phyloP scores from a whole-genome alignment of 495 filamentous ascomycete genomes.

The Clohesyomyces aquaticus region DNA sequence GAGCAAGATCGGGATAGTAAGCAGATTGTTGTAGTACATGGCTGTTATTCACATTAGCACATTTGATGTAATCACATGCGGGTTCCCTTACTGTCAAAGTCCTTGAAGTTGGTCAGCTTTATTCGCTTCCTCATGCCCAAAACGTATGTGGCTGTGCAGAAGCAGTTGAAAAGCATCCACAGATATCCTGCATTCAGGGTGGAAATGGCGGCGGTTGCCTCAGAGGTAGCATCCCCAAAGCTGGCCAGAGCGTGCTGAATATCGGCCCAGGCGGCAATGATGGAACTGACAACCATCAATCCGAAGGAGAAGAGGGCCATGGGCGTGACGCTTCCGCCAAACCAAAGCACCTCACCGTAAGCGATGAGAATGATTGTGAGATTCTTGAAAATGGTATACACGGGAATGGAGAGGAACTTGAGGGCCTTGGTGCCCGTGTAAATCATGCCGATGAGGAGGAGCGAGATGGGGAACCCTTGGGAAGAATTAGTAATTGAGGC shows the following conservation, averaged over 20 bases:
- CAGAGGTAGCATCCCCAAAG: conserved; percentile 55
- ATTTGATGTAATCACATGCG: neutral
- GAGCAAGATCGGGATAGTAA: conserved; percentile 91
- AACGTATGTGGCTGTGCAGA: conserved; percentile 90
- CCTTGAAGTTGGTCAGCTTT: conserved; percentile 99
- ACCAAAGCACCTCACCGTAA: conserved; percentile 99
- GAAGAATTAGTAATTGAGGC: conserved; percentile 14
- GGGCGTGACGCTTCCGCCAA: conserved; percentile 87
- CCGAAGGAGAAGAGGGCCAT: conserved; percentile 95
- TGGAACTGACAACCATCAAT: conserved; percentile 92
- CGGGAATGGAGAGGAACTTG: conserved; percentile 94
- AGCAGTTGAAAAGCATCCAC: conserved; percentile 98
- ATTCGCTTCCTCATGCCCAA: conserved; percentile 97
- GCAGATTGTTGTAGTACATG: conserved; percentile 99
- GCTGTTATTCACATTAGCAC: conserved; percentile 55
- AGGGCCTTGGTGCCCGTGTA: conserved; percentile 97
- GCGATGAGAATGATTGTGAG: conserved; percentile 98
- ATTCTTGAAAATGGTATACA: conserved; percentile 99
- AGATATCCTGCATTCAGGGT: conserved; percentile 95
- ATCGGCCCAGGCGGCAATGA: conserved; percentile 97
- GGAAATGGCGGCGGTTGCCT: conserved; percentile 72
- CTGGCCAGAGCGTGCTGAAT: conserved; percentile 80
- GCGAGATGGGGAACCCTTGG: conserved; percentile 94
- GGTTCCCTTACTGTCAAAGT: conserved; percentile 87
- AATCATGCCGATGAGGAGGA: conserved; percentile 98